These are phyloP conservation scores for Yueomyces sp. DNA, from an alignment of 805 yeast genomes.

Conservation along the genomic window DNA sequence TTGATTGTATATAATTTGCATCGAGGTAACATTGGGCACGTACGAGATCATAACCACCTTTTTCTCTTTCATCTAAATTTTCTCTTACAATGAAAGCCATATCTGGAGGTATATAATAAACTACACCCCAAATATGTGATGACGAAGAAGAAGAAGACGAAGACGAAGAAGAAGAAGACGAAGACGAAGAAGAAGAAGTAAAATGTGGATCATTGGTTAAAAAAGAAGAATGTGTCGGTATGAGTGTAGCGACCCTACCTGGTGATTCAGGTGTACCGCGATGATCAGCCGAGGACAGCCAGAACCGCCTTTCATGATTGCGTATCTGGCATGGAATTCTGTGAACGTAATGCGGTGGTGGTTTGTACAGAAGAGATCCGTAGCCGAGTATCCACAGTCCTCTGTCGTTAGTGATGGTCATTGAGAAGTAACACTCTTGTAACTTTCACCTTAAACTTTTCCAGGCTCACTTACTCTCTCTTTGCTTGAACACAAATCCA, in stretches of 20 bases:
- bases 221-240: conserved; percentile 31
- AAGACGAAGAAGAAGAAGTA: conserved; percentile 24
- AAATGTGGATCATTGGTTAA: conserved; percentile 28
- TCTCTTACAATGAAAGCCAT: conserved; percentile 46
- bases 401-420: neutral
- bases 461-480: no score
- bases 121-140: conserved; percentile 60
- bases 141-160: conserved; percentile 9
- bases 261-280: conserved; percentile 79
- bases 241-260: conserved; percentile 78
- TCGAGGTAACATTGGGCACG: conserved; percentile 46
- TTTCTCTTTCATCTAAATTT: conserved; percentile 72
- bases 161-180: conserved; percentile 26
- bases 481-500: no score
- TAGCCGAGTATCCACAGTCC: conserved; percentile 76
- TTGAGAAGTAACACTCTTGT: neutral
- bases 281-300: conserved; percentile 88
- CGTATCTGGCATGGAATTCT: conserved; percentile 58
- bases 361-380: conserved; percentile 81
- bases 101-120: conserved; percentile 63
- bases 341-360: conserved; percentile 60
- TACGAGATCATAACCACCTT: conserved; percentile 74
- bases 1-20: neutral
- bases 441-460: no score
- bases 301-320: conserved; percentile 73